phyloP scores from a whole-genome alignment of 169 alveolate genomes.

The Cystoisospora suis region DNA sequence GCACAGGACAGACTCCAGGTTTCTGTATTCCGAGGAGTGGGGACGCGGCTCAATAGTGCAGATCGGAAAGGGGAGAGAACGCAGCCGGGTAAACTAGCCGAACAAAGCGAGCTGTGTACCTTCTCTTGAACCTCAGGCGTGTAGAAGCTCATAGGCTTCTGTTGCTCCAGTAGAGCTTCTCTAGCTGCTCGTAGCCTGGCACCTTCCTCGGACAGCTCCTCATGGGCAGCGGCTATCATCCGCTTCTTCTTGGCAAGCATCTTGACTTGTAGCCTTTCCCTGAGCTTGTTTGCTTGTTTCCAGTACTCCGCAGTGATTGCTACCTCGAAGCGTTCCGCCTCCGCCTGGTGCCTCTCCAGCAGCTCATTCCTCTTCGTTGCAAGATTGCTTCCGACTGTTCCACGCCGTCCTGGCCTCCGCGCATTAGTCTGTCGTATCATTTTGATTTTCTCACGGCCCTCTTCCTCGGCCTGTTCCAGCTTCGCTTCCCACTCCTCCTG shows the following conservation, averaged over 20 bases:
- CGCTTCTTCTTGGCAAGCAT: neutral
- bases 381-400: neutral
- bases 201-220: neutral
- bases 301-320: constrained; percentile 7
- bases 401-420: neutral
- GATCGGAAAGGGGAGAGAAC: too few species aligned
- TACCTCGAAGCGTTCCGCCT: neutral
- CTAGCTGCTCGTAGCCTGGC: neutral
- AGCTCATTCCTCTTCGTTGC: neutral
- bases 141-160: neutral
- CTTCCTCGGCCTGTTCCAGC: neutral
- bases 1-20: neutral
- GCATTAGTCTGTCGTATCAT: neutral
- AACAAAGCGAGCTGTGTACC: too few species aligned
- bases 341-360: neutral
- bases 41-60: too few species aligned
- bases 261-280: constrained; percentile 1
- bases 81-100: too few species aligned
- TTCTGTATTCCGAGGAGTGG: neutral
- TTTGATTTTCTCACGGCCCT: neutral
- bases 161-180: neutral
- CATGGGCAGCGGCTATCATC: neutral
- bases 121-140: neutral
- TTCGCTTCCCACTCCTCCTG: constrained; percentile 16
- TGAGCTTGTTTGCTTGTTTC: neutral